Conservation (phyloP, 495 filamentous ascomycete species). For the Xylaria intraflava region DNA sequence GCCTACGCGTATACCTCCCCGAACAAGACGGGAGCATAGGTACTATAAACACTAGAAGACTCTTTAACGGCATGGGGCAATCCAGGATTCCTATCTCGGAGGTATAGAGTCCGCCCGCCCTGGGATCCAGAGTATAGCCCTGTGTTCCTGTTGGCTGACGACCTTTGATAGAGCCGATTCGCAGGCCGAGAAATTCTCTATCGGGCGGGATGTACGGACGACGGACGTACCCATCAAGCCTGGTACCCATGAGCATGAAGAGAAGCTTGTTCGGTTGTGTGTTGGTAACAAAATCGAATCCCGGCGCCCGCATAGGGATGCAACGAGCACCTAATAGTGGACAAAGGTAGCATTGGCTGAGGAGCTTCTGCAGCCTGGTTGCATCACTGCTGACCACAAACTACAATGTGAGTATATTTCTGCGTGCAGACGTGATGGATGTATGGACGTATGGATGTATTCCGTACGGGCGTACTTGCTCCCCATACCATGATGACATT, state of each 20-base stretch:
- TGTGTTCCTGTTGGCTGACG: not conserved
- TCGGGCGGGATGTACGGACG: constrained; percentile 7
- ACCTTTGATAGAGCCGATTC: not conserved
- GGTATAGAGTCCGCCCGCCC: not conserved
- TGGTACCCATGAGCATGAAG: too few species aligned
- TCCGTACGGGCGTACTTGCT: too few species aligned
- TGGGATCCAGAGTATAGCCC: not conserved
- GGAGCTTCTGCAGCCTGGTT: constrained; percentile 7
- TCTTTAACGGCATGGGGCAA: not conserved
- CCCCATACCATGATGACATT: not conserved
- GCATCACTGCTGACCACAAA: not conserved
- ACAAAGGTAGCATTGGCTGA: too few species aligned
- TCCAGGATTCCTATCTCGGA: not conserved
- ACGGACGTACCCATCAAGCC: too few species aligned
- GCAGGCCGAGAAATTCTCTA: constrained; percentile 4
- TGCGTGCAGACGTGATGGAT: not conserved
- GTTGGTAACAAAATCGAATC: not conserved
- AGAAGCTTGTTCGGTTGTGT: not conserved
- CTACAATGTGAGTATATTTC: too few species aligned
- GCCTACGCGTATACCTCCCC: not conserved
- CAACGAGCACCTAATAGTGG: not conserved
- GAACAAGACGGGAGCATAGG: not conserved
- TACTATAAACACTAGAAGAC: not conserved
- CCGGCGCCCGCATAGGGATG: not conserved
- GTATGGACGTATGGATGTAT: too few species aligned